These are phyloP conservation scores for Ganoderma sinense DNA, from an alignment of 1,284 basidiomycete species.

Conservation along the genomic window DNA sequence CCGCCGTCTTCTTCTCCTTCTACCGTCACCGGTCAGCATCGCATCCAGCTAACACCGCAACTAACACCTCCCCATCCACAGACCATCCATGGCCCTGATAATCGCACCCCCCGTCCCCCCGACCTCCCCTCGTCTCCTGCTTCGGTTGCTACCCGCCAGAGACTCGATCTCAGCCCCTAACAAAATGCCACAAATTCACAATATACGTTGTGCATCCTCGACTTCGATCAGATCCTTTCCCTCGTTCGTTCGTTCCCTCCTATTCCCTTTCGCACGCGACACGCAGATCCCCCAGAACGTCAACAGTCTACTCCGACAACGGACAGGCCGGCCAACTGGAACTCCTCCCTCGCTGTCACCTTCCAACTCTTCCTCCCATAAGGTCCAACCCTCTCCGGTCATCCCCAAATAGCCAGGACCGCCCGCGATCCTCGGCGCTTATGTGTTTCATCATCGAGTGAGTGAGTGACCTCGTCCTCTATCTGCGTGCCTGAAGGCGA, in stretches of 20 bases:
- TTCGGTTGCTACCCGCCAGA: neutral
- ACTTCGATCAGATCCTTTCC: neutral
- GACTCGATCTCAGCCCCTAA: neutral
- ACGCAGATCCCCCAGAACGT: neutral
- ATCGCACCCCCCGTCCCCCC: neutral
- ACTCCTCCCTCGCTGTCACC: neutral
- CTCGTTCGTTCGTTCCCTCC: neutral
- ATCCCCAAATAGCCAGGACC: neutral
- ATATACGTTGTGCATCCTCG: neutral
- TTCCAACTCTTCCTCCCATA: neutral
- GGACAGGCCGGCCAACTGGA: neutral
- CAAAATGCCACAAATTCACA: neutral
- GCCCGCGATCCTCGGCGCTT: neutral
- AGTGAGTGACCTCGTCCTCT: neutral
- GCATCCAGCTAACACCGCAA: neutral
- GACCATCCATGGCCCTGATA: neutral
- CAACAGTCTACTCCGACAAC: neutral
- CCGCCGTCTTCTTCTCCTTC: neutral
- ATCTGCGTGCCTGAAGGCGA: neutral
- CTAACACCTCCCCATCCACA: conserved; percentile 1
- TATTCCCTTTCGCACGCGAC: neutral
- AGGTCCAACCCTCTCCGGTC: neutral
- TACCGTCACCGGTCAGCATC: neutral
- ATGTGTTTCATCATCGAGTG: neutral
- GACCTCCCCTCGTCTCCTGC: neutral